A percentile compares a stretch with the other conserved stretches of the same genome.
These are phyloP conservation scores for Microbotryomycetes sp. DNA, from an alignment of 1,284 basidiomycete species.

Conservation along the genomic window DNA sequence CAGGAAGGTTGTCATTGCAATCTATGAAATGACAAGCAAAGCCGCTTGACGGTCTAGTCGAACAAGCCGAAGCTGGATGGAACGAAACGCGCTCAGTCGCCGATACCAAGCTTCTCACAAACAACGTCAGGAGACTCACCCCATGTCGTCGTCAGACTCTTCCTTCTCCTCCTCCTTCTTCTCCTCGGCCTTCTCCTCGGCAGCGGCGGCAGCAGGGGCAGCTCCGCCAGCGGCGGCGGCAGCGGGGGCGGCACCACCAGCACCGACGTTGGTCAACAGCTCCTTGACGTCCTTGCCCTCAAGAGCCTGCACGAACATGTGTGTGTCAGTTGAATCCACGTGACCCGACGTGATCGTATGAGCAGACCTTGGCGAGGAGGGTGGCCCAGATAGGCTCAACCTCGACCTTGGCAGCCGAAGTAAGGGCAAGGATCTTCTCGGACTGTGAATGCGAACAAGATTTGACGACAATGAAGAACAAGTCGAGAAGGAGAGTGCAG, in stretches of 20 bases:
- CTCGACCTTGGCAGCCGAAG: conserved; percentile 72
- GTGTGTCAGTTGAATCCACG: neutral
- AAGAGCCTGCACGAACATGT: conserved; percentile 51
- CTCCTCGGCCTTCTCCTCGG: conserved; percentile 64
- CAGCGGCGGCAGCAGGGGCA: conserved; percentile 55
- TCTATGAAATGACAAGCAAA: conserved; percentile 20
- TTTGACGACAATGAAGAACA: neutral
- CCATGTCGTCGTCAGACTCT: conserved; percentile 83
- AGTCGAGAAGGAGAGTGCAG: neutral
- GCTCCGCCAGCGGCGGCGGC: conserved; percentile 53
- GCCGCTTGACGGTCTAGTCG: conserved; percentile 51
- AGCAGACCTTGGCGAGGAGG: conserved; percentile 70
- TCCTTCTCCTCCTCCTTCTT: conserved; percentile 74
- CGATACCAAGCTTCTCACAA: neutral
- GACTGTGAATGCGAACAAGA: conserved; percentile 49
- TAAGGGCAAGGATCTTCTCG: conserved; percentile 83
- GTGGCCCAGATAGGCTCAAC: conserved; percentile 96
- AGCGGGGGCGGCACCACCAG: conserved; percentile 49
- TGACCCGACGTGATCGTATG: neutral
- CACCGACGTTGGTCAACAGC: conserved; percentile 82
- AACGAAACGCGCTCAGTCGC: neutral
- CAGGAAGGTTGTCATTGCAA: no score
- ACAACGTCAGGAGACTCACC: conserved; percentile 43
- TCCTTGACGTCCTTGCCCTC: conserved; percentile 98
- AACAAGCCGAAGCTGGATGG: conserved; percentile 67